Conservation (phyloP, 208 protist genomes). For the Tritrichomonas musculus region DNA sequence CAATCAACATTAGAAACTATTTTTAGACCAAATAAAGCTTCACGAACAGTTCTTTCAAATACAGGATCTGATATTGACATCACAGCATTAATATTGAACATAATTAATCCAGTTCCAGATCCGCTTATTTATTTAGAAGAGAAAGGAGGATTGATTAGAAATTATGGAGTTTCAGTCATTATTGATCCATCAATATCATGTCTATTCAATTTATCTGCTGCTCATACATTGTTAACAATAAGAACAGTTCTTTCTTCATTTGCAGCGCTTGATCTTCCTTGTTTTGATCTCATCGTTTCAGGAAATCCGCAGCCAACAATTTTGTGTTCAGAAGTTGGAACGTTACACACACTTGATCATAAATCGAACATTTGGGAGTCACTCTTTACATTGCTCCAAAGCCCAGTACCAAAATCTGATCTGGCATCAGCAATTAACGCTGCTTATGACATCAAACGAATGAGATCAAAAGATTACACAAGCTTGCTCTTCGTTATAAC, state of each 20-base stretch:
- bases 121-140: not conserved
- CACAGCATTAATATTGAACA: not conserved
- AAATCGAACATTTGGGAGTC: not conserved
- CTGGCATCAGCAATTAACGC: not conserved
- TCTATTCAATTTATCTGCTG: not conserved
- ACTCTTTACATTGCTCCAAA: not conserved
- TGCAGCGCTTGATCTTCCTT: not conserved
- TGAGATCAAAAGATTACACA: not conserved
- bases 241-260: not conserved
- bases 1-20: not conserved
- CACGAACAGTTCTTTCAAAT: not conserved
- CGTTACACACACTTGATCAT: not conserved
- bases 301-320: not conserved
- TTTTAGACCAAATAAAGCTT: not conserved
- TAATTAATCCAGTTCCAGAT: not conserved
- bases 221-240: not conserved
- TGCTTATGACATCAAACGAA: not conserved
- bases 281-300: not conserved
- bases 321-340: not conserved
- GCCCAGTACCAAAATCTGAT: not conserved
- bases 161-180: not conserved
- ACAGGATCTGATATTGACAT: not conserved
- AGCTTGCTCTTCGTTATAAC: not conserved
- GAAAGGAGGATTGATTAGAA: not conserved
- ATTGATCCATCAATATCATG: conserved; percentile 1